Conservation (phyloP, 202 grass and related monocot species). For the Alloteropsis angusta region DNA sequence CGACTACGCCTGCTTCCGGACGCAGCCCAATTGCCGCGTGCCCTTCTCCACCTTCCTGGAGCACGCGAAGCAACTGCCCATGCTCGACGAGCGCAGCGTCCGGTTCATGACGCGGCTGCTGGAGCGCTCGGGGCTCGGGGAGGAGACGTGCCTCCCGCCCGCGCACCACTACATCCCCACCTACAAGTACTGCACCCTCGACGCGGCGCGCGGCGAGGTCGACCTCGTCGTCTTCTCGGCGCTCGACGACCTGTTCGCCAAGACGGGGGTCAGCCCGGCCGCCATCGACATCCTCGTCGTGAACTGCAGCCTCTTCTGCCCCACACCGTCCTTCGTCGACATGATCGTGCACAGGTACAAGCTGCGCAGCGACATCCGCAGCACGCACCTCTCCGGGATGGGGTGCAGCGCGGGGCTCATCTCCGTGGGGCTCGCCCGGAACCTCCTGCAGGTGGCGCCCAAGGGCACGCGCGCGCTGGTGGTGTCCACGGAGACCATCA, state of each 20-base stretch:
- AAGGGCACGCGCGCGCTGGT: slow-evolving; percentile 35
- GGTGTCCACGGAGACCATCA: slow-evolving; percentile 49
- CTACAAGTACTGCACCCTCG: slow-evolving; percentile 40
- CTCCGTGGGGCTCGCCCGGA: slow-evolving; percentile 44
- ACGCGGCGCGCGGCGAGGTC: slow-evolving; percentile 41
- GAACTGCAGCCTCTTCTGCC: slow-evolving; percentile 77
- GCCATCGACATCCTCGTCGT: slow-evolving; percentile 55
- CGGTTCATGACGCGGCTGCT: slow-evolving; percentile 60
- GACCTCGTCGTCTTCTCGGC: slow-evolving; percentile 48
- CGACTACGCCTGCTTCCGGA: slow-evolving; percentile 77
- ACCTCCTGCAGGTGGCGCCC: slow-evolving; percentile 33
- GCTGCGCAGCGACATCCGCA: slow-evolving; percentile 42
- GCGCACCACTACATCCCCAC: slow-evolving; percentile 63
- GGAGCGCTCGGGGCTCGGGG: slow-evolving; percentile 54
- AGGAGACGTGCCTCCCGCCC: slow-evolving; percentile 64
- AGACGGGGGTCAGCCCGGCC: slow-evolving; percentile 25
- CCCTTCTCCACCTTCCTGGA: slow-evolving; percentile 74
- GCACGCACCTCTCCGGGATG: slow-evolving; percentile 61
- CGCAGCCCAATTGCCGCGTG: slow-evolving; percentile 41
- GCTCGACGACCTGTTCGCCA: slow-evolving; percentile 54
- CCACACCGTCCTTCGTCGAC: slow-evolving; percentile 51
- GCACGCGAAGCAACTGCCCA: slow-evolving; percentile 43
- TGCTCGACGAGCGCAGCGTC: slow-evolving; percentile 51
- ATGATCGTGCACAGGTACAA: slow-evolving; percentile 61
- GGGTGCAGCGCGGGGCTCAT: slow-evolving; percentile 66